Evolutionary conservation across 352 stramenopile species (phyloP).

Genomic region (Blastocystis sp.): DNA sequence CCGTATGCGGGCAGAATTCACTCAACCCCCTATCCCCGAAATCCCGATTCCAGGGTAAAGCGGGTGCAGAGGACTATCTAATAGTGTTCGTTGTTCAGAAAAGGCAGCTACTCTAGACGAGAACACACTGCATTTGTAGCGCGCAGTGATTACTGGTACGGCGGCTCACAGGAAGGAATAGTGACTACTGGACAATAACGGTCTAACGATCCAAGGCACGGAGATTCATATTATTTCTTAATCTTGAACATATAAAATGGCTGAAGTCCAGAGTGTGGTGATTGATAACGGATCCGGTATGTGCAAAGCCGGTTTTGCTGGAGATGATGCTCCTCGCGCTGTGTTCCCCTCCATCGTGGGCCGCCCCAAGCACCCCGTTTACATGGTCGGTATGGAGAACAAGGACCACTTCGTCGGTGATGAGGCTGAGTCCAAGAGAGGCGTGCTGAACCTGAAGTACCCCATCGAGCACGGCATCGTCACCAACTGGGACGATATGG

Average conservation of each 20-base stretch:
- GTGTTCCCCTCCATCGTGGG: slow-evolving; percentile 85
- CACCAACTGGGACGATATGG: no score
- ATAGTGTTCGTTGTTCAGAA: not conserved
- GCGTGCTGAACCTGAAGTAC: slow-evolving; percentile 81
- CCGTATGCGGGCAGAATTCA: no score
- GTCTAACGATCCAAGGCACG: not conserved
- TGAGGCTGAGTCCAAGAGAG: slow-evolving; percentile 84
- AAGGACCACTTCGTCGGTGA: slow-evolving; percentile 90
- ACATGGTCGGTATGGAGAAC: slow-evolving; percentile 72
- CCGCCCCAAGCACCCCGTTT: slow-evolving; percentile 73
- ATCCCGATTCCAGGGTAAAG: no score
- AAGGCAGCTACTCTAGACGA: not conserved
- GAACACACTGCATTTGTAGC: not conserved
- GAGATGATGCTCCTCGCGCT: slow-evolving; percentile 81
- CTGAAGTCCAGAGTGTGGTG: slow-evolving; percentile 25
- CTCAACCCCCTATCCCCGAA: no score
- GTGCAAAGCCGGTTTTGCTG: slow-evolving; percentile 79
- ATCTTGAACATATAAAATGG: not conserved
- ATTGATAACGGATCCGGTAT: slow-evolving; percentile 50
- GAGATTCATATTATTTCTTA: not conserved
- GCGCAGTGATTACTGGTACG: not conserved
- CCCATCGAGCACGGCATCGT: slow-evolving; percentile 79
- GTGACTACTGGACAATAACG: slow-evolving; percentile 39
- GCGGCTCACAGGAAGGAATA: not conserved
- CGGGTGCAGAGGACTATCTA: no score